These are phyloP conservation scores for Heteromeles arbutifolia DNA, from an alignment of 306 rosid species.

Conservation along the genomic window DNA sequence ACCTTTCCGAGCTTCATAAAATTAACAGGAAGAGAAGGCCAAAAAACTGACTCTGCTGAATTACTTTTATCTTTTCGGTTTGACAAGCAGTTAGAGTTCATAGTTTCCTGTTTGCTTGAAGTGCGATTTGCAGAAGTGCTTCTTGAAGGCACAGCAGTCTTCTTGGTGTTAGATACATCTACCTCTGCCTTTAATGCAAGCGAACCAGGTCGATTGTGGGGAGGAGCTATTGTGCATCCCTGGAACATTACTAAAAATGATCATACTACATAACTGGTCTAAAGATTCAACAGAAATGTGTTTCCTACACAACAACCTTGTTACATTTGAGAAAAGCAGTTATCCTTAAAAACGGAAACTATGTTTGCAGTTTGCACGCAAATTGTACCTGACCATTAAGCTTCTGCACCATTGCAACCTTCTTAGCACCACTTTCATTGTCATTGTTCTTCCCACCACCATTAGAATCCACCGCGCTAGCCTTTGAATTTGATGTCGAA, in stretches of 20 bases:
- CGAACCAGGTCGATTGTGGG: slow-evolving; percentile 30
- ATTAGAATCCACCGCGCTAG: slow-evolving; percentile 30
- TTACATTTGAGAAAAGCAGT: not conserved
- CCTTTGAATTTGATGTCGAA: slow-evolving; percentile 37
- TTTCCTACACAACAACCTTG: not conserved
- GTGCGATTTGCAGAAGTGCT: slow-evolving; percentile 32
- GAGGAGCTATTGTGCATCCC: slow-evolving; percentile 36
- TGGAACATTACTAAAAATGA: slow-evolving; percentile 33
- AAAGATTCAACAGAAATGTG: not conserved
- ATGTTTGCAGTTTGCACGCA: not conserved
- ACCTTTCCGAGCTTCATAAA: slow-evolving; percentile 79
- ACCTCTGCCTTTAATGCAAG: slow-evolving; percentile 45
- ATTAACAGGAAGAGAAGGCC: slow-evolving; percentile 66
- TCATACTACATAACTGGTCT: slow-evolving; percentile 10
- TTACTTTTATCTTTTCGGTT: slow-evolving; percentile 35
- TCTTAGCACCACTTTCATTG: slow-evolving; percentile 49
- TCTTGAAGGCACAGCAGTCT: slow-evolving; percentile 30
- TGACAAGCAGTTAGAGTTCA: slow-evolving; percentile 39
- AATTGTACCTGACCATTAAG: slow-evolving; percentile 74
- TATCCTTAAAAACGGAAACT: not conserved
- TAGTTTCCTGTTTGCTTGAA: slow-evolving; percentile 52
- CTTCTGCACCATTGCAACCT: slow-evolving; percentile 36
- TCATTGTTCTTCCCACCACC: slow-evolving; percentile 46
- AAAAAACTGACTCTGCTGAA: slow-evolving; percentile 36
- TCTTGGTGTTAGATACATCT: slow-evolving; percentile 31